Evolutionary conservation across 1,139 yeast genomes (phyloP), one percentile per base, ranked within the genome.

Genomic region (Blastobotrys serpentis): DNA sequence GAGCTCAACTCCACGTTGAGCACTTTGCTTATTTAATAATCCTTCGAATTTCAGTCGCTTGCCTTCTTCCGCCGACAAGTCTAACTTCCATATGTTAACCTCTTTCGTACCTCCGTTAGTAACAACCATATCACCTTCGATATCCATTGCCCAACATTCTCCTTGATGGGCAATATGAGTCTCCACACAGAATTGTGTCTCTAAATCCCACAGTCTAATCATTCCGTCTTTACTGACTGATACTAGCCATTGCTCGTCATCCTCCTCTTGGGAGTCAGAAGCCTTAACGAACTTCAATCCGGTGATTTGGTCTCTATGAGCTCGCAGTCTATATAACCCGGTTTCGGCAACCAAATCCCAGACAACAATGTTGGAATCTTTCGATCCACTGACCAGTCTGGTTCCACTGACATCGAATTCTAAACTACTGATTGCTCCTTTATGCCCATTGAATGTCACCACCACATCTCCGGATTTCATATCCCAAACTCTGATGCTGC

Each of bases 271-370:
- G 17, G 41, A 21, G 18, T 17, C 44, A 36, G 18, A 26, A 3
- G 26, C 2, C 14, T 23, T 19, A 41, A 82, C 63, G 47, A 82
- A 75, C 11, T 66, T 64, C 44, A 84, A 58, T 0, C 95, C 95
- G 1, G 96, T 89, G 56, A 92, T 84, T 60, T 83, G 87, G 57
- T 89, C 94, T 64, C 86, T 84, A 66, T 94, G 98, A 4, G 97
- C 90, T 64, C 88, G 81, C 51, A 92, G 74, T 61, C 90, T 84
- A 70, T 79, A 86, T 43, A 90, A 69, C 7, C 99, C 99, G 40
- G 80, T 83, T 72, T 92, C 99, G 11, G 87, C 86, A 7, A 92
- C 92, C 52, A 92, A 77, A 70, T 92, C 99, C 99, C 99, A 92
- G 55, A 90, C 73, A 53, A 94, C 85, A 32, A 92, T 81, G 50